Conservation (phyloP, 371 early-diverging fungal species). For the Mortierella polycephala region DNA sequence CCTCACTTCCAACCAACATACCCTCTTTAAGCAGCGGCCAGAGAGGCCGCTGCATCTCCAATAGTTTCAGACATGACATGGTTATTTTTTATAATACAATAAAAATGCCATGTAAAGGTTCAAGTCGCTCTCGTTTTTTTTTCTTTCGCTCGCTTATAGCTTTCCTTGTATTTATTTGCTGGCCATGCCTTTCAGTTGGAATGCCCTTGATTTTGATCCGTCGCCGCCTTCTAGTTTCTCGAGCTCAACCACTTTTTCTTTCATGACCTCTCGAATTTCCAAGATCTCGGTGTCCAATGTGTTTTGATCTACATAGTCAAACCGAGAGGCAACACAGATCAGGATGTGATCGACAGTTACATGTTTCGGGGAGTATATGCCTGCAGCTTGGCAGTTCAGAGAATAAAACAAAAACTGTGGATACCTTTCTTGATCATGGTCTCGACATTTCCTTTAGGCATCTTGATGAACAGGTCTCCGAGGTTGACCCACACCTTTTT, state of each 20-base stretch:
- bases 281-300: constrained; percentile 59
- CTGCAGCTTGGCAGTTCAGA: no score
- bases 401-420: background rate
- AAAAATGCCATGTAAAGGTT: background rate
- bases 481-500: constrained; percentile 73
- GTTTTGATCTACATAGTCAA: constrained; percentile 56
- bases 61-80: background rate
- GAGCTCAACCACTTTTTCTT: constrained; percentile 57
- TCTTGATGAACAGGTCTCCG: constrained; percentile 73
- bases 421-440: constrained; percentile 54
- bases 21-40: background rate
- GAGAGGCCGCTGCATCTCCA: no score
- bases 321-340: no score
- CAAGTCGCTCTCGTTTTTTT: background rate
- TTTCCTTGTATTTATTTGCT: constrained; percentile 6
- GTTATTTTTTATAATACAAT: background rate
- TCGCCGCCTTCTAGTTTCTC: constrained; percentile 62
- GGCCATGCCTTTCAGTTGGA: constrained; percentile 48
- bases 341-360: no score
- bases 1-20: background rate
- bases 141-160: background rate
- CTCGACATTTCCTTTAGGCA: constrained; percentile 52
- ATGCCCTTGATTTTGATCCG: constrained; percentile 42
- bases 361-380: no score
- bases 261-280: constrained; percentile 57